These are phyloP conservation scores for Fusarium sp. DNA, from an alignment of 2,329 filamentous ascomycete genomes.

Conservation along the genomic window DNA sequence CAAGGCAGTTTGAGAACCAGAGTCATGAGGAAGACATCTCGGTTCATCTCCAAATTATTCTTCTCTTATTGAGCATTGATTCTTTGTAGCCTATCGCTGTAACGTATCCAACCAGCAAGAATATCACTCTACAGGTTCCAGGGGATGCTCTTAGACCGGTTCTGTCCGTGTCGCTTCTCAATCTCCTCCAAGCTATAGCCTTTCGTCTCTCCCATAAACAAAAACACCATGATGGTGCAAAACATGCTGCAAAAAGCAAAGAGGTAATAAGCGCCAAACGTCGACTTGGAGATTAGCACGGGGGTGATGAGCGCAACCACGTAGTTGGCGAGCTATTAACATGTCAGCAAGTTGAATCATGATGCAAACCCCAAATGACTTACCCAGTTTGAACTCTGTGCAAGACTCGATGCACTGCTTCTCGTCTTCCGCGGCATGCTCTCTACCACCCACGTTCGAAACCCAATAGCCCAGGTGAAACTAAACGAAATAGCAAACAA, in stretches of 20 bases:
- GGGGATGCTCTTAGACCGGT: neutral
- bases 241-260: conserved; percentile 53
- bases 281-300: conserved; percentile 49
- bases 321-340: conserved; percentile 52
- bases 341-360: neutral
- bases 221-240: conserved; percentile 47
- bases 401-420: conserved; percentile 62
- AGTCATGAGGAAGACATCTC: neutral
- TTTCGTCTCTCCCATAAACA: conserved; percentile 55
- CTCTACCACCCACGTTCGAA: conserved; percentile 63
- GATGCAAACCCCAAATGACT: neutral
- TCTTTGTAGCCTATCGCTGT: neutral
- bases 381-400: conserved; percentile 62
- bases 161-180: conserved; percentile 24
- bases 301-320: conserved; percentile 56
- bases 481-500: conserved; percentile 57
- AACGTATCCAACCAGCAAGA: neutral
- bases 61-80: neutral
- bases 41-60: neutral
- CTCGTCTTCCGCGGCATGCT: conserved; percentile 63
- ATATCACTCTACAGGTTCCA: neutral
- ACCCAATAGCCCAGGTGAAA: conserved; percentile 60
- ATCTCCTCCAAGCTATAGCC: conserved; percentile 54
- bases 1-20: neutral
- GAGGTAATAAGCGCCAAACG: conserved; percentile 56